Evolutionary conservation across 768 basidiomycete genomes (phyloP).

Genomic region (Hygrocybe punicea): DNA sequence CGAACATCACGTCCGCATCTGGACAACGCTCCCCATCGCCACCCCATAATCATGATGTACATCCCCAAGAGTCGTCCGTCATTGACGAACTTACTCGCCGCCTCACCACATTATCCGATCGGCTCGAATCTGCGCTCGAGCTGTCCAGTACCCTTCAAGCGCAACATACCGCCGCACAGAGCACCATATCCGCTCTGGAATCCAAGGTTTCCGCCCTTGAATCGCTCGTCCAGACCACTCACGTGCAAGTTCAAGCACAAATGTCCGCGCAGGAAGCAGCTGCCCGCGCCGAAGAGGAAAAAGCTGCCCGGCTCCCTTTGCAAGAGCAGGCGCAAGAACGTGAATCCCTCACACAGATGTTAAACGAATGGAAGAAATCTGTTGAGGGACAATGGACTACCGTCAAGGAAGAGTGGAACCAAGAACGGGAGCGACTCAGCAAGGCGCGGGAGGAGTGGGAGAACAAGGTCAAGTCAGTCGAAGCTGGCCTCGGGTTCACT

Average conservation of each 20-base stretch:
- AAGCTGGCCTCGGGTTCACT: slow-evolving; percentile 46
- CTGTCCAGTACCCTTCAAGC: slow-evolving; percentile 70
- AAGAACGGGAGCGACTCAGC: slow-evolving; percentile 72
- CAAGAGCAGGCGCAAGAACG: slow-evolving; percentile 27
- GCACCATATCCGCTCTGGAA: slow-evolving; percentile 67
- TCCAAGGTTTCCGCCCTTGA: slow-evolving; percentile 69
- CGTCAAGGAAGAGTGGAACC: slow-evolving; percentile 78
- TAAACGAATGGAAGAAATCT: slow-evolving; percentile 69
- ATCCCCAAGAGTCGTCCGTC: slow-evolving; percentile 20
- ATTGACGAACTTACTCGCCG: slow-evolving; percentile 60
- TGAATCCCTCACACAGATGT: slow-evolving; percentile 51
- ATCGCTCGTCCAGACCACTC: slow-evolving; percentile 45
- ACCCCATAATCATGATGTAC: slow-evolving; percentile 29
- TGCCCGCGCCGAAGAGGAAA: slow-evolving; percentile 12
- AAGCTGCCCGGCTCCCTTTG: slow-evolving; percentile 31
- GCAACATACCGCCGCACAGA: slow-evolving; percentile 74
- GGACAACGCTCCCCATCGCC: slow-evolving; percentile 20
- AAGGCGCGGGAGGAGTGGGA: slow-evolving; percentile 84
- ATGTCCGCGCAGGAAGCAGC: slow-evolving; percentile 6
- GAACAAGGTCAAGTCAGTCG: slow-evolving; percentile 48
- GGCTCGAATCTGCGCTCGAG: slow-evolving; percentile 73
- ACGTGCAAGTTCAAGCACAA: slow-evolving; percentile 5
- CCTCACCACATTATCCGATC: slow-evolving; percentile 58
- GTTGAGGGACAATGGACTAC: slow-evolving; percentile 73
- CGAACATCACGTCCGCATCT: slow-evolving; percentile 16